Conservation (phyloP, 148 eudicot genomes). For the Rhododendron simsii region DNA sequence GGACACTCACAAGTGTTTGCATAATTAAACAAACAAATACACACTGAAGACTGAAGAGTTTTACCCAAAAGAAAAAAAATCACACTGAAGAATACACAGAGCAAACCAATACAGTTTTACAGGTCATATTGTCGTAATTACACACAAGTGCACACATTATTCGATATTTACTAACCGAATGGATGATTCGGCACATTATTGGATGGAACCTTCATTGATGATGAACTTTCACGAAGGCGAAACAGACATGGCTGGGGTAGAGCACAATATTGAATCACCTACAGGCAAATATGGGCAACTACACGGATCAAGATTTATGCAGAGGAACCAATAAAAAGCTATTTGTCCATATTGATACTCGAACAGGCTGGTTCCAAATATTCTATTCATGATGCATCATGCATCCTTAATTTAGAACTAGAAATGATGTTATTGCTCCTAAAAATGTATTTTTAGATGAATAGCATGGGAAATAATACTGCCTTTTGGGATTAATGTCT, state of each 20-base stretch:
- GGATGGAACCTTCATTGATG: neutral
- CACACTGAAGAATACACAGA: neutral
- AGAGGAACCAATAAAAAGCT: neutral
- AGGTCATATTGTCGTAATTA: neutral
- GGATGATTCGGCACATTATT: neutral
- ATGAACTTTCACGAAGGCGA: neutral
- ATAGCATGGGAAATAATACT: neutral
- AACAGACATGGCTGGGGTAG: neutral
- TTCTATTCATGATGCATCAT: neutral
- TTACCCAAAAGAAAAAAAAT: neutral
- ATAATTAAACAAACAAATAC: no score
- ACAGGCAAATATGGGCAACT: neutral
- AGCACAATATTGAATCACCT: neutral
- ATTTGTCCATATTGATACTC: neutral
- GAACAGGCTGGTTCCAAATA: neutral
- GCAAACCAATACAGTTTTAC: neutral
- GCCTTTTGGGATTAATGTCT: neutral
- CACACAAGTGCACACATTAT: neutral
- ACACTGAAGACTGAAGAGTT: neutral
- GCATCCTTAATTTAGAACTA: neutral
- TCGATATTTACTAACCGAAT: neutral
- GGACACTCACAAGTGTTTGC: neutral
- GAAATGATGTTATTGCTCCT: neutral
- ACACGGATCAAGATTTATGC: neutral
- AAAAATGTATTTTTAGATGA: neutral